Evolutionary conservation across 495 filamentous ascomycete species (phyloP).

Genomic region (Acidomyces sp.): DNA sequence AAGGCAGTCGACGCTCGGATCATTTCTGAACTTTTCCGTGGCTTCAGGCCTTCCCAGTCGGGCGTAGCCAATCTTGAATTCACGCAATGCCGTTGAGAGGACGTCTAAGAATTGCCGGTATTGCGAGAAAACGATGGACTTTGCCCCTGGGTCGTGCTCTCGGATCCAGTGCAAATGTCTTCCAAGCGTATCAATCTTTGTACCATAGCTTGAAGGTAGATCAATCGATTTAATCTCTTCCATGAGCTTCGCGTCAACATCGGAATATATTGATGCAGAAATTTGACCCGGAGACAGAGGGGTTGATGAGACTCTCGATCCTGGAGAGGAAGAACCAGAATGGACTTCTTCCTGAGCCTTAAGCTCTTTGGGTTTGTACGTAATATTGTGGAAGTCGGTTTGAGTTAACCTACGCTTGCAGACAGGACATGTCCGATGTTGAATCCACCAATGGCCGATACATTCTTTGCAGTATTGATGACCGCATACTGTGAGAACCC

Average conservation of each 20-base stretch:
- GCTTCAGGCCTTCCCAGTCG: constrained; percentile 35
- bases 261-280: constrained; percentile 57
- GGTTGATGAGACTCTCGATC: constrained; percentile 6
- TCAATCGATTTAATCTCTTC: constrained; percentile 74
- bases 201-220: constrained; percentile 62
- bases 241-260: constrained; percentile 55
- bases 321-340: constrained; percentile 16
- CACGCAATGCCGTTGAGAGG: constrained; percentile 49
- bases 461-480: constrained; percentile 86
- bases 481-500: constrained; percentile 78
- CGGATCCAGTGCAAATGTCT: constrained; percentile 77
- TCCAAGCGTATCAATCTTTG: constrained; percentile 76
- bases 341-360: constrained; percentile 52
- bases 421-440: constrained; percentile 32
- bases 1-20: constrained; percentile 69
- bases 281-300: constrained; percentile 8
- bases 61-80: constrained; percentile 57
- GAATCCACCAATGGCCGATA: constrained; percentile 53
- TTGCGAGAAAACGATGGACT: constrained; percentile 86
- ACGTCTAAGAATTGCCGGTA: constrained; percentile 69
- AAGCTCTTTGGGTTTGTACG: constrained; percentile 60
- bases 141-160: constrained; percentile 69
- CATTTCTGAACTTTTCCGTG: constrained; percentile 58
- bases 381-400: constrained; percentile 67
- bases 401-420: constrained; percentile 56